A percentile compares a stretch with the other conserved stretches of the same genome.
Conservation (phyloP, 2,329 filamentous ascomycete species). For the Aspergillus ruber region DNA sequence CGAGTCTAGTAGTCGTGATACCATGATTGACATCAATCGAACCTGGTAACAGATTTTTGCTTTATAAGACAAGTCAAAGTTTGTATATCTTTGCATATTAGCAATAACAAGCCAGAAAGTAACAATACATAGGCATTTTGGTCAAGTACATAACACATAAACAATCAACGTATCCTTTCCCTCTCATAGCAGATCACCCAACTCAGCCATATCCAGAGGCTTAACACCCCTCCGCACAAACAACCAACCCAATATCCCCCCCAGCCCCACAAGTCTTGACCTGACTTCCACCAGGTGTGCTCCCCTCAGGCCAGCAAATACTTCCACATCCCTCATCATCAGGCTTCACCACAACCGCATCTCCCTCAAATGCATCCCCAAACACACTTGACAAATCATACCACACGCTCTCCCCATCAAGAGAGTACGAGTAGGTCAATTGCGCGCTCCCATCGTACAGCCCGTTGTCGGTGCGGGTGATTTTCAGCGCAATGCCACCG, state of each 20-base stretch:
- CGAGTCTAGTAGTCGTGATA: no score
- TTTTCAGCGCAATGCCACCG: constrained; percentile 40
- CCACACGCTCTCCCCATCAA: constrained; percentile 30
- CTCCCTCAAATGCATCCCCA: constrained; percentile 35
- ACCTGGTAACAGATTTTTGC: no score
- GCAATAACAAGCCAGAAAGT: no score
- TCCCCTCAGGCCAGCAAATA: constrained; percentile 28
- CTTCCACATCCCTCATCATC: constrained; percentile 16
- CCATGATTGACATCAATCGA: no score
- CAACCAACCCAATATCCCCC: constrained; percentile 22
- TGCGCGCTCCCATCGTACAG: constrained; percentile 32
- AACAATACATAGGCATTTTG: no score
- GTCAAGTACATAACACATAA: no score
- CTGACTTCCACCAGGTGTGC: constrained; percentile 25
- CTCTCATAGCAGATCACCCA: no score
- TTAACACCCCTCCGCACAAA: constrained; percentile 24
- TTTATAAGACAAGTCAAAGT: no score
- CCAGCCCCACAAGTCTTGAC: constrained; percentile 21
- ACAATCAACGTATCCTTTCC: no score
- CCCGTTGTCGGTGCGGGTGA: constrained; percentile 31
- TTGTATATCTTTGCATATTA: no score
- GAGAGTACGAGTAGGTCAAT: constrained; percentile 37
- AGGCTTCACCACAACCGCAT: constrained; percentile 18
- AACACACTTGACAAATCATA: constrained; percentile 41
- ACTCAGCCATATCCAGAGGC: neutral